Evolutionary conservation across 2,329 filamentous ascomycete genomes (phyloP).

Genomic region (Penicillium hordei): DNA sequence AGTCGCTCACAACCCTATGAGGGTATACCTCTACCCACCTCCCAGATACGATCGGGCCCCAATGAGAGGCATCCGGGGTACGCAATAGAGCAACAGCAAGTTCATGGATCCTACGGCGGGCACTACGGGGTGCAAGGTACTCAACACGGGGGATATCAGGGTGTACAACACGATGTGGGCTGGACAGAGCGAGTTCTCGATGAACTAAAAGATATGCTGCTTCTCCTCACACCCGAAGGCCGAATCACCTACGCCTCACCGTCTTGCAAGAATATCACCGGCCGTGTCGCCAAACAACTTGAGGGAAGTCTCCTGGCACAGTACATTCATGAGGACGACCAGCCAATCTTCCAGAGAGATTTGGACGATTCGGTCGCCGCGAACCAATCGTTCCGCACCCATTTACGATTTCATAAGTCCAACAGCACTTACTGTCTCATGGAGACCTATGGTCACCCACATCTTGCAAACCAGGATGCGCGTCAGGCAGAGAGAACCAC

Average conservation of each 20-base stretch:
- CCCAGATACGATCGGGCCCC: constrained; percentile 9
- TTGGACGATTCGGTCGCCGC: constrained; percentile 85
- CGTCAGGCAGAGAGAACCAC: constrained; percentile 61
- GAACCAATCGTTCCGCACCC: constrained; percentile 76
- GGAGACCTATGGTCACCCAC: constrained; percentile 88
- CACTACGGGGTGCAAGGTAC: constrained; percentile 14
- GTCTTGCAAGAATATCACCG: constrained; percentile 71
- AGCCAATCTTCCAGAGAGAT: constrained; percentile 77
- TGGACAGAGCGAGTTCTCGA: constrained; percentile 89
- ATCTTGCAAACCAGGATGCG: constrained; percentile 68
- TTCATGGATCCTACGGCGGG: constrained; percentile 12
- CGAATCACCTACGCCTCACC: constrained; percentile 84
- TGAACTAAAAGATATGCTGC: constrained; percentile 83
- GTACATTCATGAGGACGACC: constrained; percentile 82
- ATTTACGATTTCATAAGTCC: constrained; percentile 77
- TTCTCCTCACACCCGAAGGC: constrained; percentile 82
- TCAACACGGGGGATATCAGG: constrained; percentile 27
- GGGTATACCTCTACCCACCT: constrained; percentile 9
- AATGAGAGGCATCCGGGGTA: constrained; percentile 13
- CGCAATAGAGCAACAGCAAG: constrained; percentile 12
- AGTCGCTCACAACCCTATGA: constrained; percentile 15
- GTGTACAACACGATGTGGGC: constrained; percentile 64
- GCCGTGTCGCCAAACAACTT: constrained; percentile 70
- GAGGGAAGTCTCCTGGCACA: constrained; percentile 75
- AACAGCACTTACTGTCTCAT: constrained; percentile 77